These are phyloP conservation scores for Lentinula edodes DNA, from an alignment of 768 basidiomycete genomes.

Conservation along the genomic window DNA sequence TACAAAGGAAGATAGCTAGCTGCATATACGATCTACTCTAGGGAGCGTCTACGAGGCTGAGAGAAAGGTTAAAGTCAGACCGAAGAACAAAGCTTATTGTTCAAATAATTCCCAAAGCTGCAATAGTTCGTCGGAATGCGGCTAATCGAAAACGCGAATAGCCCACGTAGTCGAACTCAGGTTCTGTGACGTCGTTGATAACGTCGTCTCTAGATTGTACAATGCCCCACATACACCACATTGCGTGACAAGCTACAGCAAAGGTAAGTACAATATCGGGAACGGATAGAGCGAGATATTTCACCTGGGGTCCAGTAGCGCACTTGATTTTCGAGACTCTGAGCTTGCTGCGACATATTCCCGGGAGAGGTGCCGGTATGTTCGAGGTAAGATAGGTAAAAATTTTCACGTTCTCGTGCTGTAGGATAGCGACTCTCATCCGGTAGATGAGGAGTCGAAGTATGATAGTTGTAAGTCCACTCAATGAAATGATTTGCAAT, in stretches of 20 bases:
- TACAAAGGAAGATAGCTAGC: not conserved
- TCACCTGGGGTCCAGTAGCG: constrained; percentile 70
- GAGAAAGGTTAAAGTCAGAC: not conserved
- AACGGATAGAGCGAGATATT: not conserved
- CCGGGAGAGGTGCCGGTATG: constrained; percentile 35
- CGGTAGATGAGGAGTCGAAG: constrained; percentile 60
- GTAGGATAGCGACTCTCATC: constrained; percentile 67
- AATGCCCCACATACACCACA: constrained; percentile 95
- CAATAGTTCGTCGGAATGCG: constrained; percentile 53
- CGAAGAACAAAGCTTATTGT: not conserved
- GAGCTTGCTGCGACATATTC: constrained; percentile 26
- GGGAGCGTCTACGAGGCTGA: not conserved
- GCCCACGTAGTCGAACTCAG: constrained; percentile 86
- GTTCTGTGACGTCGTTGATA: constrained; percentile 47
- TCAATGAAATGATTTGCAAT: constrained; percentile 97
- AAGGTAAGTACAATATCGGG: not conserved
- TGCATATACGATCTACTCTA: not conserved
- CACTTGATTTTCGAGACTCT: constrained; percentile 72
- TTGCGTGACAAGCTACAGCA: constrained; percentile 62
- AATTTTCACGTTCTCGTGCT: constrained; percentile 65
- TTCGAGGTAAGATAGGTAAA: constrained; percentile 78
- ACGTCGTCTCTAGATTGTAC: constrained; percentile 82
- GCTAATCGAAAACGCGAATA: constrained; percentile 72
- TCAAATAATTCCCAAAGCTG: constrained; percentile 29
- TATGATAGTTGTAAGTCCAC: constrained; percentile 92